These are phyloP conservation scores for Hydnum rufescens DNA, from an alignment of 768 basidiomycete genomes.

Conservation along the genomic window DNA sequence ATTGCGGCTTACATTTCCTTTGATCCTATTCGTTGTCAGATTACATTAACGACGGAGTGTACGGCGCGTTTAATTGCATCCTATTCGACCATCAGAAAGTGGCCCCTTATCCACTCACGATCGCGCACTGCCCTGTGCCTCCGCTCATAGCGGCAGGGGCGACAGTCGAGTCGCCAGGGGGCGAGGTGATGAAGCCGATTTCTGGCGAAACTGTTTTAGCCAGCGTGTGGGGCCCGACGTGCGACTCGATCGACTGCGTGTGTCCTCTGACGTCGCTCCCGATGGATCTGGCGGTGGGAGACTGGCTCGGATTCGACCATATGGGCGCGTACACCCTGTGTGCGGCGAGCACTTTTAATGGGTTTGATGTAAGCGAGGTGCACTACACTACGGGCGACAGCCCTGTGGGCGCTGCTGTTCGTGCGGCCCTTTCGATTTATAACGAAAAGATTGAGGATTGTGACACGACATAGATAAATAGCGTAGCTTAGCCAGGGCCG, in stretches of 20 bases:
- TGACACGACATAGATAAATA: too few species aligned
- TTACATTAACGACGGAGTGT: slow-evolving; percentile 99
- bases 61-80: slow-evolving; percentile 92
- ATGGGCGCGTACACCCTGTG: slow-evolving; percentile 99
- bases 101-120: slow-evolving; percentile 44
- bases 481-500: too few species aligned
- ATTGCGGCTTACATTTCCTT: too few species aligned
- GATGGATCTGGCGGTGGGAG: slow-evolving; percentile 59
- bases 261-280: slow-evolving; percentile 44
- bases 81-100: slow-evolving; percentile 90
- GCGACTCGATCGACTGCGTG: slow-evolving; percentile 94
- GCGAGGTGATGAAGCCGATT: slow-evolving; percentile 17
- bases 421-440: slow-evolving; percentile 22
- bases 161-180: too few species aligned
- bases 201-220: slow-evolving; percentile 17
- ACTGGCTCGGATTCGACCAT: slow-evolving; percentile 94
- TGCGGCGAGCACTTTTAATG: slow-evolving; percentile 91
- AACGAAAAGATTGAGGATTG: background rate
- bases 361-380: slow-evolving; percentile 64
- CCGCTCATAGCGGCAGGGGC: background rate
- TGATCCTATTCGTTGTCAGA: slow-evolving; percentile 30
- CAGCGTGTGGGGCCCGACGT: slow-evolving; percentile 96
- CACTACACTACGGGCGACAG: slow-evolving; percentile 53
- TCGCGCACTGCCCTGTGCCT: slow-evolving; percentile 13
- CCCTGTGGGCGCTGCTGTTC: slow-evolving; percentile 29